phyloP scores from a whole-genome alignment of 495 filamentous ascomycete species.

The Massariosphaeria phaeospora region DNA sequence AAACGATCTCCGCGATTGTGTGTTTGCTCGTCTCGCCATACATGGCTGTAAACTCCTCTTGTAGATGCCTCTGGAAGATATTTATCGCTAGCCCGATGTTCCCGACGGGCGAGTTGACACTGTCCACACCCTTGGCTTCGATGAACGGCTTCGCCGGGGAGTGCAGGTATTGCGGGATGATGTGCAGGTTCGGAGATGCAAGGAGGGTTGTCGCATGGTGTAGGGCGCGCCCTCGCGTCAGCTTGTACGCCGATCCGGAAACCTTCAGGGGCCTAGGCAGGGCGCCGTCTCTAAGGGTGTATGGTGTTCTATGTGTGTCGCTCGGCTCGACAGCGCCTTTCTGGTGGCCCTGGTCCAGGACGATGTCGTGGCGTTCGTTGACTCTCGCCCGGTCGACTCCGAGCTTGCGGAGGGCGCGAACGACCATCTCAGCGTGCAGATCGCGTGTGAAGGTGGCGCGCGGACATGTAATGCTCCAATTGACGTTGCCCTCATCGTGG shows the following conservation, averaged over 20 bases:
- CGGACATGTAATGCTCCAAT: conserved; percentile 87
- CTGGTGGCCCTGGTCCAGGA: conserved; percentile 54
- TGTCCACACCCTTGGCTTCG: conserved; percentile 82
- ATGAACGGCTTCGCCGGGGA: conserved; percentile 72
- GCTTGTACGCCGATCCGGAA: conserved; percentile 89
- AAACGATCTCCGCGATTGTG: conserved; percentile 47
- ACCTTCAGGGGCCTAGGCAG: conserved; percentile 62
- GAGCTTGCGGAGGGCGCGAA: conserved; percentile 62
- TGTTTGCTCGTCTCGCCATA: conserved; percentile 42
- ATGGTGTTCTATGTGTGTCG: conserved; percentile 39
- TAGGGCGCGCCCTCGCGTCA: conserved; percentile 69
- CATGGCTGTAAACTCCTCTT: conserved; percentile 49
- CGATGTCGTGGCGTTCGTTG: conserved; percentile 91
- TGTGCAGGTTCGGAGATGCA: conserved; percentile 59
- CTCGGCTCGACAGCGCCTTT: conserved; percentile 27
- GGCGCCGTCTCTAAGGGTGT: conserved; percentile 30
- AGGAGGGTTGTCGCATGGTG: conserved; percentile 92
- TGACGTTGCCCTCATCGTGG: conserved; percentile 87
- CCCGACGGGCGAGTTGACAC: conserved; percentile 74
- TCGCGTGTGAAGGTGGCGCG: conserved; percentile 68
- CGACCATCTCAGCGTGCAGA: conserved; percentile 87
- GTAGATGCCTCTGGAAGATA: conserved; percentile 33
- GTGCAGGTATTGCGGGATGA: conserved; percentile 60
- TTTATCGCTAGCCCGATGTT: conserved; percentile 57
- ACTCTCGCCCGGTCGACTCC: conserved; percentile 55